Evolutionary conservation across 768 basidiomycete genomes (phyloP), one percentile per base, ranked within the genome.

Genomic region (Boletus rufocinnamomeus): DNA sequence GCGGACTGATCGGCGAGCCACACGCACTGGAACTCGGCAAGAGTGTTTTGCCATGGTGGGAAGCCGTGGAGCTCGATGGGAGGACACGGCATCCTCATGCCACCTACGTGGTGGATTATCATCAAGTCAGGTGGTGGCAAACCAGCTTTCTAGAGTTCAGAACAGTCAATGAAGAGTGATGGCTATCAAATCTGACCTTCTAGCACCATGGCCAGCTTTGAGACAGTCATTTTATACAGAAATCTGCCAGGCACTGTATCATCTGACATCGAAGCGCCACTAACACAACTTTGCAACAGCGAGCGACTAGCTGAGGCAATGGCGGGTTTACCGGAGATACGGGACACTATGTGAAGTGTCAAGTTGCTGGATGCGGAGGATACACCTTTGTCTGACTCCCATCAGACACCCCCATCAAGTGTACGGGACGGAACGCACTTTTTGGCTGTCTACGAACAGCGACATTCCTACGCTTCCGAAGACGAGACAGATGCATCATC

Each of bases 21-120:
- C 13, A 74, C 88, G 73, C 68, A 92, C 91, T 85, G 80, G 59
- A 93, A 85, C 71, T 93, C 91, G 46, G 89, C 89, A 43, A 93
- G 74, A 55, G 86, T 78, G n/a, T 86, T 83, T 64, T 93, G 91
- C 91, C 91, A 93, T 17, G 91, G 91, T 19, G 91, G 91, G 65
- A 88, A 92, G 6, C 87, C 88, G 63, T 87, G 75, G 23, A 92
- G 75, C 69, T 92, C 89, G 51, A 87, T 71, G 1, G 88, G 84
- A 25, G 75, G 66, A 40, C 66, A 69, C 38, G 74, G 71, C 38
- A 70, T 70, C 49, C 65, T 72, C 14, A 74, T 68, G 3, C 77
- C 73, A 34, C 74, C 75, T 23, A 88, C 59, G 47, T 83, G 75
- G 66, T 93, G 89, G 17, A 92, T 77, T 62, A 93, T 84, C 79